Evolutionary conservation across 345 rosid species (phyloP), one percentile per base, ranked within the genome.

Genomic region (Camelina hispida): DNA sequence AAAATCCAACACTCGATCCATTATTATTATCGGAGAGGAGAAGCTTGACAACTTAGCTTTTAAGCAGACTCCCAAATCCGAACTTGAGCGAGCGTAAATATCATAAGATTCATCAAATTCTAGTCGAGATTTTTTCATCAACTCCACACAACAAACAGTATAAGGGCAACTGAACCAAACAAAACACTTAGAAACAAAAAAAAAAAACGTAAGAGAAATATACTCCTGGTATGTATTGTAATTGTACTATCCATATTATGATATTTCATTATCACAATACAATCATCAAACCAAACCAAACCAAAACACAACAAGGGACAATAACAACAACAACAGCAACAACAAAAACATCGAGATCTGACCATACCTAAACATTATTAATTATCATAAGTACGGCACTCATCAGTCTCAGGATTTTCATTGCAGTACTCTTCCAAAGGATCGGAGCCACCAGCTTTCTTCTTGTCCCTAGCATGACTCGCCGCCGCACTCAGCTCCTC

Each of bases 401-500:
- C 97, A 18, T 82, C 89, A 32, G 92, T 83, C 89, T 92, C 97
- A 18, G 97, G 99, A 69, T 95, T 89, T 73, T 95, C 99, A 88
- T 74, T 80, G 83, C 98, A 95, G 74, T 82, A 92, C 18, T 72
- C 77, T 85, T 95, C 99, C 84, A 95, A 69, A 22, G 98, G 96
- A 68, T 95, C 98, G 1, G 83, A 74, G 6, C 73, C 86, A 69
- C 80, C 72, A 12, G 75, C 85, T 76, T 92, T 95, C 85, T 84
- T 73, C 97, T 73, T 88, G 81, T 89, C 99, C 71, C 92, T 78
- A 0, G 93, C 96, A 69, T 95, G 97, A 85, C 99, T 90, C 4
- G 93, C 98, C 7, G 97, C 99, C 9, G 99, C 99, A 68, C 98
- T 95, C 78, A 95, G 87, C 90, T 95, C 99, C 85, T 95, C 98